phyloP scores from a whole-genome alignment of 768 basidiomycete species.

The Phaeotremella skinneri region DNA sequence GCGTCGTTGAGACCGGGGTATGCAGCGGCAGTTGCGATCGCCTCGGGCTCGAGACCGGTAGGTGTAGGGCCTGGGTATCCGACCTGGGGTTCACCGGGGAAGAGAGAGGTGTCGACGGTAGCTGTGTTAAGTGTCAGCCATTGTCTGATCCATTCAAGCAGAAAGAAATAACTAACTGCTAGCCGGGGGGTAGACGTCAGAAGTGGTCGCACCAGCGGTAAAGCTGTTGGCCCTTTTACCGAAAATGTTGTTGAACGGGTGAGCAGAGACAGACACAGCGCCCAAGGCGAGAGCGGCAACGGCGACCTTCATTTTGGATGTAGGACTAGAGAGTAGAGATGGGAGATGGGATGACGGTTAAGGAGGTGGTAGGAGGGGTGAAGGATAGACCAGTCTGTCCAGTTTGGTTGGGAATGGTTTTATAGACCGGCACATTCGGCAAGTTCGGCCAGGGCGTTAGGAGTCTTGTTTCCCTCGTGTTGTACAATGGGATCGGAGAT shows the following conservation, averaged over 20 bases:
- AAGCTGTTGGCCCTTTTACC: neutral
- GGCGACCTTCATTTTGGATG: neutral
- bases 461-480: no score
- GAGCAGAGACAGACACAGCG: neutral
- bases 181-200: slow-evolving; percentile 40
- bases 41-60: slow-evolving; percentile 47
- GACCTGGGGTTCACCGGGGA: slow-evolving; percentile 41
- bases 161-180: slow-evolving; percentile 27
- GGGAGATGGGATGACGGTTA: no score
- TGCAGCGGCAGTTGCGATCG: slow-evolving; percentile 36
- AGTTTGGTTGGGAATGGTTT: no score
- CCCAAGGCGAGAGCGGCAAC: neutral
- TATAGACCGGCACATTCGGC: no score
- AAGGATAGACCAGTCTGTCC: no score
- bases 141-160: neutral
- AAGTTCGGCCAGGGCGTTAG: no score
- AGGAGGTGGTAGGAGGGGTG: no score
- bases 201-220: slow-evolving; percentile 31
- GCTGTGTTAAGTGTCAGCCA: slow-evolving; percentile 11
- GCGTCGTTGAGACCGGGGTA: slow-evolving; percentile 30
- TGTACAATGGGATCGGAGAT: no score
- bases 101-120: slow-evolving; percentile 28
- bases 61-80: slow-evolving; percentile 40
- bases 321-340: no score
- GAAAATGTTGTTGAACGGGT: slow-evolving; percentile 4